Evolutionary conservation across 2,329 filamentous ascomycete genomes (phyloP).

Genomic region (Cladosporium colombiae): DNA sequence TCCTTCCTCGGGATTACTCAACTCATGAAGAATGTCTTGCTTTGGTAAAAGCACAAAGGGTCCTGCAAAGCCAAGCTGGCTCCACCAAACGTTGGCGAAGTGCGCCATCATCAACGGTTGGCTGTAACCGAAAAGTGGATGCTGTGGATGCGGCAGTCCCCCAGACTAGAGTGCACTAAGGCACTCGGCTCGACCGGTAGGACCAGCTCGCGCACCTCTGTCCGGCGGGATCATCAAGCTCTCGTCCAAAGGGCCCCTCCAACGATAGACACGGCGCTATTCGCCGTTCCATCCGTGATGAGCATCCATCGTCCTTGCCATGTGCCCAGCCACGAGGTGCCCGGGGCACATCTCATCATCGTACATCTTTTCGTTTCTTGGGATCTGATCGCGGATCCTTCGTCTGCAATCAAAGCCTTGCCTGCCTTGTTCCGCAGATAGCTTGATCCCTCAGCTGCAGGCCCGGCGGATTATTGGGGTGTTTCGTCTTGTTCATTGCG

Average conservation of each 20-base stretch:
- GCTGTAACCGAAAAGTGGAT: constrained; percentile 8
- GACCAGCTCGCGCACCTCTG: background rate
- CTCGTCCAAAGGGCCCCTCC: constrained; percentile 12
- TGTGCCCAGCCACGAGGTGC: constrained; percentile 18
- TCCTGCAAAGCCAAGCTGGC: background rate
- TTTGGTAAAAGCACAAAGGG: constrained; percentile 1
- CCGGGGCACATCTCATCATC: constrained; percentile 12
- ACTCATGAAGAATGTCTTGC: background rate
- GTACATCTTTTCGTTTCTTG: constrained; percentile 15
- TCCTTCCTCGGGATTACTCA: background rate
- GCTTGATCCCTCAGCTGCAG: constrained; percentile 6
- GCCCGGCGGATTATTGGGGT: background rate
- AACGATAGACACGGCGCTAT: constrained; percentile 3
- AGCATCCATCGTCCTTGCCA: constrained; percentile 8
- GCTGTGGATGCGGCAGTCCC: constrained; percentile 4
- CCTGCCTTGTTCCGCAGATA: background rate
- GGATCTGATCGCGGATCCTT: constrained; percentile 9
- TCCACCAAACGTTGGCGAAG: background rate
- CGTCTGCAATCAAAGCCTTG: constrained; percentile 1
- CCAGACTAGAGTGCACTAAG: constrained; percentile 12
- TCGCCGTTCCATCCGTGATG: constrained; percentile 20
- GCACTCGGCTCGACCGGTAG: constrained; percentile 1
- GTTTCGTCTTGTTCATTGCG: constrained; percentile 12
- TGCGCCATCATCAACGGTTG: constrained; percentile 17
- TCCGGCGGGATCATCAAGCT: constrained; percentile 16